Percentiles rank a stretch among this genome's conserved stretches.
phyloP scores from a whole-genome alignment of 1,139 yeast species.

The Protomyces inundatus region DNA sequence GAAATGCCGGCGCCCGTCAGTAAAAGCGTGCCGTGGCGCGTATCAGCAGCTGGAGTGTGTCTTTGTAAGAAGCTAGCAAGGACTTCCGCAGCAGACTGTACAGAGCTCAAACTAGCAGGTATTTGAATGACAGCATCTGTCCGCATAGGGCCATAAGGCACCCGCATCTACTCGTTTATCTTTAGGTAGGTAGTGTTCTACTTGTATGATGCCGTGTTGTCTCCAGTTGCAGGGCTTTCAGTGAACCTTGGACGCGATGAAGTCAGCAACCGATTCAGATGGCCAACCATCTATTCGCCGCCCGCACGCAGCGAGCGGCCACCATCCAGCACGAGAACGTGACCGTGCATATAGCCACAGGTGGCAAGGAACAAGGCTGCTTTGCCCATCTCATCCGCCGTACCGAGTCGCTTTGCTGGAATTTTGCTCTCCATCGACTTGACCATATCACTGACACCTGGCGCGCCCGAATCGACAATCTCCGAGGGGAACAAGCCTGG shows the following conservation, averaged over 20 bases:
- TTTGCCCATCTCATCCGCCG: conserved; percentile 18
- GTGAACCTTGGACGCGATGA: too few relatives aligned
- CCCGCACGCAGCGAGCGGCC: conserved; percentile 14
- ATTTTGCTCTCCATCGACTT: conserved; percentile 2
- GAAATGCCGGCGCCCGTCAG: conserved; percentile 76
- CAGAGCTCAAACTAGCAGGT: conserved; percentile 8
- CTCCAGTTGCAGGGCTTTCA: too few relatives aligned
- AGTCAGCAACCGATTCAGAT: not conserved
- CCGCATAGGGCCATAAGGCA: conserved; percentile 24
- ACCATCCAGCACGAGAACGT: conserved; percentile 23
- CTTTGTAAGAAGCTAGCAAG: conserved; percentile 3
- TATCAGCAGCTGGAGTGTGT: not conserved
- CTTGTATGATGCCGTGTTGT: too few relatives aligned
- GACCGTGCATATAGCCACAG: conserved; percentile 17
- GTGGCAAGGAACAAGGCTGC: conserved; percentile 21
- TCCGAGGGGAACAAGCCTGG: conserved; percentile 33
- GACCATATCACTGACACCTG: not conserved
- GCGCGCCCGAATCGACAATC: not conserved
- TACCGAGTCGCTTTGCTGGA: conserved; percentile 20
- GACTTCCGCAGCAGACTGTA: conserved; percentile 9
- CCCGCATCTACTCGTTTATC: not conserved
- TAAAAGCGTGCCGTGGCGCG: conserved; percentile 7
- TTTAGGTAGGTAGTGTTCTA: too few relatives aligned
- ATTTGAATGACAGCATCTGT: conserved; percentile 25
- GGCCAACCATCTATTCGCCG: not conserved